A percentile compares a stretch with the other conserved stretches of the same genome.
Conservation (phyloP, 2,329 filamentous ascomycete genomes). For the Trichoderma simmonsii region DNA sequence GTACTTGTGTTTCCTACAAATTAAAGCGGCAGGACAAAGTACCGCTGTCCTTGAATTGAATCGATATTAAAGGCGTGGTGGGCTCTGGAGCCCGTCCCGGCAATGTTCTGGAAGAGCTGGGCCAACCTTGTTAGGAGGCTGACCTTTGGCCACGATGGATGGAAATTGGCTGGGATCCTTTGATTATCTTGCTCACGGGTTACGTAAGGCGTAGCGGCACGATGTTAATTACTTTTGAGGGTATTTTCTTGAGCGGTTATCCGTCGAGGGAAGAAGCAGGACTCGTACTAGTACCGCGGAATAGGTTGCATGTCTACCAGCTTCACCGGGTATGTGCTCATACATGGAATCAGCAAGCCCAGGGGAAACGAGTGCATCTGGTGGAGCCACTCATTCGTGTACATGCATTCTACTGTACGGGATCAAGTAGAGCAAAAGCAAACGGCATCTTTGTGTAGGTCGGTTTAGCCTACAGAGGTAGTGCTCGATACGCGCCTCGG, state of each 20-base stretch:
- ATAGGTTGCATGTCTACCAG: neutral
- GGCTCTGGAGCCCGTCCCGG: neutral
- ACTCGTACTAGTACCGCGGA: neutral
- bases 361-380: neutral
- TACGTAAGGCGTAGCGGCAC: neutral
- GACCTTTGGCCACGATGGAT: neutral
- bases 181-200: neutral
- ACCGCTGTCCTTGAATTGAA: neutral
- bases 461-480: neutral
- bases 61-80: neutral
- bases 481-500: neutral
- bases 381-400: neutral
- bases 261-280: neutral
- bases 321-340: neutral
- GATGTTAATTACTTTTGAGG: neutral
- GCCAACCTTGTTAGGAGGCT: constrained; percentile 4
- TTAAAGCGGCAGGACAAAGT: neutral
- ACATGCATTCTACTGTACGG: neutral
- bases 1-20: neutral
- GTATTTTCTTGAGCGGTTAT: neutral
- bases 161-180: neutral
- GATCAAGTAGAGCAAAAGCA: neutral
- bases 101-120: neutral
- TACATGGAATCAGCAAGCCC: neutral
- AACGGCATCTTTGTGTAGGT: neutral